Percentiles rank a stretch among this genome's conserved stretches.
Conservation (phyloP, 2,329 filamentous ascomycete species). For the Remersonia thermophila region DNA sequence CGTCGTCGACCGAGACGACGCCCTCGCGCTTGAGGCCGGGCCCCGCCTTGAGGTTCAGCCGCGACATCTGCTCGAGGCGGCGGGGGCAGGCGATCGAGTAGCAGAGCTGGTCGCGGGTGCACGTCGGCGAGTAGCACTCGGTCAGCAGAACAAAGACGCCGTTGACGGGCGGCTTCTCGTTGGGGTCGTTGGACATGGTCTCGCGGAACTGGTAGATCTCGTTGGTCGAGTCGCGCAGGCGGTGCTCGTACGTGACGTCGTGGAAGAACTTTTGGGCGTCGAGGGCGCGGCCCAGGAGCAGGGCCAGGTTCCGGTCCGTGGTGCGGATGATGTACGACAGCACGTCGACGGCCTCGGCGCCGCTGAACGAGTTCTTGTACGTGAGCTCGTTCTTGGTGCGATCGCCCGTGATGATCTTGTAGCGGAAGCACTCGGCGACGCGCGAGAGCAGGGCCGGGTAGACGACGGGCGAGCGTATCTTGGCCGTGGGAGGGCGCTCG, state of each 20-base stretch:
- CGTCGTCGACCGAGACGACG: conserved; percentile 52
- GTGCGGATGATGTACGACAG: conserved; percentile 96
- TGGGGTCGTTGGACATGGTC: conserved; percentile 72
- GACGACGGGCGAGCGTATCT: conserved; percentile 67
- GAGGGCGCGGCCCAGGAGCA: conserved; percentile 79
- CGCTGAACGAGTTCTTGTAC: conserved; percentile 95
- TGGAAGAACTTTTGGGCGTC: conserved; percentile 99
- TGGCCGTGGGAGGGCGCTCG: conserved; percentile 46
- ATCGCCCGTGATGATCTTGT: conserved; percentile 75
- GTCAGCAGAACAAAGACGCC: conserved; percentile 93
- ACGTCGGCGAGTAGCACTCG: conserved; percentile 96
- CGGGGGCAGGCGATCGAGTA: conserved; percentile 97
- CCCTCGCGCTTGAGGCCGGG: conserved; percentile 65
- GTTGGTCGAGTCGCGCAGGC: conserved; percentile 80
- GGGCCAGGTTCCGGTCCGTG: conserved; percentile 83
- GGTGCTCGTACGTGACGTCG: conserved; percentile 95
- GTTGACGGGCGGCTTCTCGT: conserved; percentile 64
- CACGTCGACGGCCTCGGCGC: conserved; percentile 88
- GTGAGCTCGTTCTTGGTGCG: conserved; percentile 92
- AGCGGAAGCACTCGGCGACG: conserved; percentile 83
- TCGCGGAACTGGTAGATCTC: conserved; percentile 97
- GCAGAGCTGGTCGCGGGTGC: conserved; percentile 86
- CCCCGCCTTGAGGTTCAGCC: conserved; percentile 85
- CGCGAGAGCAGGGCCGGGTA: conserved; percentile 91
- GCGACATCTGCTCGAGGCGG: conserved; percentile 84